Base-by-base conservation (phyloP, 352 stramenopile species). In the Phytophthora citricola region DNA sequence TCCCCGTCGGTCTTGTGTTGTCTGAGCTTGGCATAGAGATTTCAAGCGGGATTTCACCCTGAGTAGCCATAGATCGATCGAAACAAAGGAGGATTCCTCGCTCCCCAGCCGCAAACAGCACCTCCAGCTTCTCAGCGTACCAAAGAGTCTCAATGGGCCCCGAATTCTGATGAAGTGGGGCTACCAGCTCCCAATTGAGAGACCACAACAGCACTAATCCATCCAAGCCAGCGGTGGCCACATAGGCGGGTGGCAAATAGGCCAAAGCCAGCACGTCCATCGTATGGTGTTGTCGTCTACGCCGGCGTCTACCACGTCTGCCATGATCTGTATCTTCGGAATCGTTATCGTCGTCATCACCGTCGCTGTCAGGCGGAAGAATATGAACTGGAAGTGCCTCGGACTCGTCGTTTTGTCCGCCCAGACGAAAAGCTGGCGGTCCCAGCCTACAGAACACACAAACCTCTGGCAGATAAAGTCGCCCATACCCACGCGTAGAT, bases 401-500 rank as follows among this genome's bases (percentile, higher is more conserved):
- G 27, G 78, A 86, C 27, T 92, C 85, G 34, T 91, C 85, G 52
- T 88, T 90, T 91, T 91, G 71, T 96, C 89, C 17, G 81, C 86
- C 86, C 87, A 96, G 4, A 95, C 70, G 48, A 90, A 94, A 14
- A 96, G 69, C 20, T 76, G 75, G n/a, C 83, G 81, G 57, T 95
- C 89, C 89, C 89, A 96, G 17, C 89, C 89, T 1, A 92, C 83
- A 38, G 79, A 91, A n/a, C 81, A 91, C 45, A 93, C 83, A 45
- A 92, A 91, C 27, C 85, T 73, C 63, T 93, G 85, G 54, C 85
- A 93, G 50, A 91, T 89, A 61, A 87, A 93, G 66, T 93, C 81
- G 20, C 83, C 85, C 85, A 93, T 93, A 38, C 85, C 85, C 14
- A 93, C 85, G 4, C 83, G 81, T 31, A 93, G 54, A 44, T 92